phyloP scores from a whole-genome alignment of 2,329 filamentous ascomycete genomes.

The Aspergillaceae sp. region DNA sequence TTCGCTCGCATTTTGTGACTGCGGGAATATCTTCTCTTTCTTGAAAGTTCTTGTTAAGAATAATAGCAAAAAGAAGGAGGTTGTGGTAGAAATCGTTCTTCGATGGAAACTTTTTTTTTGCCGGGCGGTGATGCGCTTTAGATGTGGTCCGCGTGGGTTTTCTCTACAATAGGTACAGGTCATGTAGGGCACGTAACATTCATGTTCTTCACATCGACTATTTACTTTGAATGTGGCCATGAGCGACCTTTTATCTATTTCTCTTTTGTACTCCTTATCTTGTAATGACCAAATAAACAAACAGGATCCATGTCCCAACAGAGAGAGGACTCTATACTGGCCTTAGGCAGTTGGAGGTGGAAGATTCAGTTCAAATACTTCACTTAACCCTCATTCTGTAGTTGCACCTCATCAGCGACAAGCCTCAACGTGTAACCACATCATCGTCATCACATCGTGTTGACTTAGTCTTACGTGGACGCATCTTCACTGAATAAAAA shows the following conservation, averaged over 20 bases:
- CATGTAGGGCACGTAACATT: neutral
- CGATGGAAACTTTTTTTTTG: constrained; percentile 29
- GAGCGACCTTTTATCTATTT: too few species aligned
- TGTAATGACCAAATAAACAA: too few species aligned
- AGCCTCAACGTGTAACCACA: too few species aligned
- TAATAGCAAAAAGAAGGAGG: constrained; percentile 2
- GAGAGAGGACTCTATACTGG: too few species aligned
- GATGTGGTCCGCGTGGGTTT: constrained; percentile 18
- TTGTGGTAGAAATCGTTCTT: neutral
- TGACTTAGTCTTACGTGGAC: neutral
- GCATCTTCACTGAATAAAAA: too few species aligned
- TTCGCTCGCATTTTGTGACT: constrained; percentile 55
- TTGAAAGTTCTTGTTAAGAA: constrained; percentile 2
- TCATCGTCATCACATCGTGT: neutral
- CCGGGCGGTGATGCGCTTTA: constrained; percentile 22
- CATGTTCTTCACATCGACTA: neutral
- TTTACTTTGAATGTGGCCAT: neutral
- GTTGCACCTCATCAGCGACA: too few species aligned
- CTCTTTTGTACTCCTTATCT: too few species aligned
- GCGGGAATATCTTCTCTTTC: constrained; percentile 10
- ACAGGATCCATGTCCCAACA: too few species aligned
- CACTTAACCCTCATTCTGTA: too few species aligned
- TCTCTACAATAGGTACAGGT: neutral
- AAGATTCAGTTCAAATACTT: too few species aligned
- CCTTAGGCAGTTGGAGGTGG: too few species aligned